These are phyloP conservation scores for Mycena olivaceomarginata DNA, from an alignment of 768 basidiomycete genomes.

Conservation along the genomic window DNA sequence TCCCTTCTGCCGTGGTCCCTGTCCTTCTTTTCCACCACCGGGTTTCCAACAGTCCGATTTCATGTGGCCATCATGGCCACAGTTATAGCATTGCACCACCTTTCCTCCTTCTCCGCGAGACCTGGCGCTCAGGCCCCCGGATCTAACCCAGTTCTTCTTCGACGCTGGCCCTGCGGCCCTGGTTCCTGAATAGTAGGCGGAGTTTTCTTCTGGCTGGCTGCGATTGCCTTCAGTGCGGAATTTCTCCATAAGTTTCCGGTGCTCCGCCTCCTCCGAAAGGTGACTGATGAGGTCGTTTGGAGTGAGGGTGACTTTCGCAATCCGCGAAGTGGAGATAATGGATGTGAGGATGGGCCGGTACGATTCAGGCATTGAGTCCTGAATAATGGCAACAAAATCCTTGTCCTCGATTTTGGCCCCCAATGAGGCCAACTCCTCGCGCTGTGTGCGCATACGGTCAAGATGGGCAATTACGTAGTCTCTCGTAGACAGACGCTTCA, in stretches of 20 bases:
- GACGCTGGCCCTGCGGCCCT: not conserved
- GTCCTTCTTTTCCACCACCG: too few relatives aligned
- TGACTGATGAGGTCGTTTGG: not conserved
- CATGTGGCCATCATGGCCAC: not conserved
- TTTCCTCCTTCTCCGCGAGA: not conserved
- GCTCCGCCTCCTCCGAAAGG: not conserved
- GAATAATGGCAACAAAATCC: constrained; percentile 6
- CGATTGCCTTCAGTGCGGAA: too few relatives aligned
- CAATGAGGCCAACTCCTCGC: too few relatives aligned
- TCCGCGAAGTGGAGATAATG: not conserved
- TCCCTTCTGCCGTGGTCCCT: too few relatives aligned
- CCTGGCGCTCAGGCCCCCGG: constrained; percentile 9
- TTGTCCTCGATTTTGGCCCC: constrained; percentile 9
- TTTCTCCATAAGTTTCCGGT: not conserved
- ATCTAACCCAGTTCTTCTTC: constrained; percentile 9
- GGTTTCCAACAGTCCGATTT: too few relatives aligned
- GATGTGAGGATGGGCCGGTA: not conserved
- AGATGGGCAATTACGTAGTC: too few relatives aligned
- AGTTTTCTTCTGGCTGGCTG: not conserved
- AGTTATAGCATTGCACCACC: not conserved
- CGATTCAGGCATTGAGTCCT: constrained; percentile 16
- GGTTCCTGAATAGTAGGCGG: constrained; percentile 3
- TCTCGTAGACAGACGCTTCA: too few relatives aligned
- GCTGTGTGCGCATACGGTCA: too few relatives aligned
- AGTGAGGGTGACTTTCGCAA: not conserved